Conservation (phyloP, 1,139 yeast species). For the Pichia sp. region DNA sequence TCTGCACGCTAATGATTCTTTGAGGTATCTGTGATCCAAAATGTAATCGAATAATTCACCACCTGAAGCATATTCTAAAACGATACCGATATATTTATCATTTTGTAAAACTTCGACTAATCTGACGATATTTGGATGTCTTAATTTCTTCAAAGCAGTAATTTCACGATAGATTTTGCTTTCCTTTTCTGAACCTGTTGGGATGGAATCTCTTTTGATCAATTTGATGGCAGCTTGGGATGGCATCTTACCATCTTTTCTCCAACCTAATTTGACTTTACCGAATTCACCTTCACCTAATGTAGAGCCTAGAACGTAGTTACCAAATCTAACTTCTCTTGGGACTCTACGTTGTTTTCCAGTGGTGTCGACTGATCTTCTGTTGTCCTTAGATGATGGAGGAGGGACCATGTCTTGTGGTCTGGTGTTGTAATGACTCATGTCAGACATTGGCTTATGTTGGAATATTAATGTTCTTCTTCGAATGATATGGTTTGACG, state of each 20-base stretch:
- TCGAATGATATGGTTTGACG: too few species aligned
- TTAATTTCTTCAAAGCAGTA: slow-evolving; percentile 78
- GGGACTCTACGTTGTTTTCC: slow-evolving; percentile 33
- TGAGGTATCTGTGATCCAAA: slow-evolving; percentile 78
- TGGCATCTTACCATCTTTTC: slow-evolving; percentile 74
- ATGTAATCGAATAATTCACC: slow-evolving; percentile 97
- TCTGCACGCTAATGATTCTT: slow-evolving; percentile 82
- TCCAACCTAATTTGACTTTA: slow-evolving; percentile 96
- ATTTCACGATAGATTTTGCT: slow-evolving; percentile 91
- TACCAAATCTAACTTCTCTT: slow-evolving; percentile 74
- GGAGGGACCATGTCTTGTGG: background rate
- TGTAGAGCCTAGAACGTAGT: slow-evolving; percentile 86
- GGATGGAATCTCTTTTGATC: slow-evolving; percentile 80
- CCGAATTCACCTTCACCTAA: slow-evolving; percentile 99
- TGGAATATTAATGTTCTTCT: too few species aligned
- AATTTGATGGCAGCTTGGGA: slow-evolving; percentile 93
- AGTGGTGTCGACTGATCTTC: slow-evolving; percentile 9
- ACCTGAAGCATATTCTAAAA: slow-evolving; percentile 93
- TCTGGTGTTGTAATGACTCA: background rate
- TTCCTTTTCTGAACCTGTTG: slow-evolving; percentile 82
- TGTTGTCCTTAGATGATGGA: background rate
- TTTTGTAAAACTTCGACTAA: slow-evolving; percentile 92
- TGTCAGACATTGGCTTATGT: background rate
- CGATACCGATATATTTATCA: slow-evolving; percentile 95
- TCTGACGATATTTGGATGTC: slow-evolving; percentile 92